A percentile compares a stretch with the other conserved stretches of the same genome.
Conservation (phyloP, 306 rosid genomes). For the Arachis hypogaea region DNA sequence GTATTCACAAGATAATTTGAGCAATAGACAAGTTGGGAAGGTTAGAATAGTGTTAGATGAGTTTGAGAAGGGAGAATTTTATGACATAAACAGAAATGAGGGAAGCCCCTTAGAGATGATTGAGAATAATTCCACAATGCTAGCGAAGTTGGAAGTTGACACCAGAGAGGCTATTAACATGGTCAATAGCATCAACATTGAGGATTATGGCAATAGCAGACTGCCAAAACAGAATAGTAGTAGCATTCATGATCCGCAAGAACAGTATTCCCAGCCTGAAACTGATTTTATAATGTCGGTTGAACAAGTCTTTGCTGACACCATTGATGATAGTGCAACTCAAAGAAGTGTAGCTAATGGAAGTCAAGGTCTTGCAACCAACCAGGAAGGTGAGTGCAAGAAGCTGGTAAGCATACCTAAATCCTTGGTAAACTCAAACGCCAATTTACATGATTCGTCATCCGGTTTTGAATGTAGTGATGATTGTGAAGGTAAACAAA, state of each 20-base stretch:
- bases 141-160: constrained; percentile 19
- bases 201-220: constrained; percentile 1
- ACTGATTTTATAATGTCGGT: constrained; percentile 11
- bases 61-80: constrained; percentile 29
- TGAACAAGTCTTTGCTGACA: constrained; percentile 35
- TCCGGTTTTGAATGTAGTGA: constrained; percentile 38
- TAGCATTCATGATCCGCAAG: constrained; percentile 9
- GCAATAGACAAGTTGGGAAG: constrained; percentile 29
- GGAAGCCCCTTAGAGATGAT: constrained; percentile 15
- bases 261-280: constrained; percentile 13
- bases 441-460: constrained; percentile 27
- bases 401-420: constrained; percentile 31
- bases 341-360: constrained; percentile 36
- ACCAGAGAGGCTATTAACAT: constrained; percentile 7
- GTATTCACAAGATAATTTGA: constrained; percentile 4
- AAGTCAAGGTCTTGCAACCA: constrained; percentile 4
- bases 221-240: neutral
- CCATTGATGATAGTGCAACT: constrained; percentile 35
- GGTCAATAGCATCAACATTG: constrained; percentile 23
- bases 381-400: constrained; percentile 33
- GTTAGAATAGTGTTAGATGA: constrained; percentile 34
- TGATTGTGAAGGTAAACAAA: constrained; percentile 34
- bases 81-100: constrained; percentile 25
- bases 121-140: constrained; percentile 27
- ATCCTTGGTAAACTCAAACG: constrained; percentile 23